Evolutionary conservation across 148 eudicot species (phyloP).

Genomic region (Hydrangea macrophylla): DNA sequence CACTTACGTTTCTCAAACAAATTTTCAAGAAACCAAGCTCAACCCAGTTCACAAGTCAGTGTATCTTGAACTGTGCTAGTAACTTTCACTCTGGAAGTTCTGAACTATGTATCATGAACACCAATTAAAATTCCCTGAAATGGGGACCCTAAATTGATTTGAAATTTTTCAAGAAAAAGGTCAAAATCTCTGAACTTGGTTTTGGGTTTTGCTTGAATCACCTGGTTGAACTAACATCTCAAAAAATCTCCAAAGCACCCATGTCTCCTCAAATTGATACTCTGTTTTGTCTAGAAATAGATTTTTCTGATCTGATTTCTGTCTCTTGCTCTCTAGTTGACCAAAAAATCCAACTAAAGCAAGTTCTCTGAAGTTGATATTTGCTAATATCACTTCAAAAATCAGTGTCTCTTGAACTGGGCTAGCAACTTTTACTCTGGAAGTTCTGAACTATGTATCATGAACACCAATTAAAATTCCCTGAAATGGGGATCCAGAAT

Average conservation of each 20-base stretch:
- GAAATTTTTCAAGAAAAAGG: not conserved
- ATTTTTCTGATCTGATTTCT: too few relatives aligned
- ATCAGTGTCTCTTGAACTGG: slow-evolving; percentile 19
- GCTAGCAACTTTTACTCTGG: not conserved
- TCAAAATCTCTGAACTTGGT: not conserved
- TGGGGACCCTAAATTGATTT: slow-evolving; percentile 3
- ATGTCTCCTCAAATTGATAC: not conserved
- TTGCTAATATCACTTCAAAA: not conserved
- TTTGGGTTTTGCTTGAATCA: not conserved
- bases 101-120: too few relatives aligned
- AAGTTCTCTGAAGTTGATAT: not conserved
- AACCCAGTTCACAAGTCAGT: too few relatives aligned
- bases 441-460: not conserved
- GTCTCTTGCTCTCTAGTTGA: too few relatives aligned
- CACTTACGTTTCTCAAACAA: too few relatives aligned
- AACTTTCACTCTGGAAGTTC: too few relatives aligned
- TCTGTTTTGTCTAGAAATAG: not conserved
- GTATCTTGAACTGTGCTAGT: too few relatives aligned
- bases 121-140: too few relatives aligned
- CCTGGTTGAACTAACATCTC: not conserved
- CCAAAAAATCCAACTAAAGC: not conserved
- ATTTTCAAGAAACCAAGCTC: too few relatives aligned
- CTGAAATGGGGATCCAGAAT: slow-evolving; percentile 10
- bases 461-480: not conserved
- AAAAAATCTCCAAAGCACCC: too few relatives aligned